phyloP scores from a whole-genome alignment of 768 basidiomycete genomes.

The Termitomyces sp. region DNA sequence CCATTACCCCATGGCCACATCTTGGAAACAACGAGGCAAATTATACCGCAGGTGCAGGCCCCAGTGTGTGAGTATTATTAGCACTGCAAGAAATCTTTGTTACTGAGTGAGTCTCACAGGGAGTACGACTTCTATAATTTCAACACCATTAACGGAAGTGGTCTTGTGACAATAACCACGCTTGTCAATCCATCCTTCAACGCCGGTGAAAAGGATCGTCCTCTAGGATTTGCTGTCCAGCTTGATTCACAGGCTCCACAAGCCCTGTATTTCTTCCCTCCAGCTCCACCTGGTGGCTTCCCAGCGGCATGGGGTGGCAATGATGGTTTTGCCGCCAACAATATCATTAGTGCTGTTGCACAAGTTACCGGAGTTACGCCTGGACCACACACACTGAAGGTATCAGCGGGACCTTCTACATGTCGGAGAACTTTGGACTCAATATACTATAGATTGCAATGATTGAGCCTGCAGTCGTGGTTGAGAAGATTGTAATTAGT shows the following conservation, averaged over 20 bases:
- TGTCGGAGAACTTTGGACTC: background rate
- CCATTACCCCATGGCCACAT: slow-evolving; percentile 53
- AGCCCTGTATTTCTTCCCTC: slow-evolving; percentile 41
- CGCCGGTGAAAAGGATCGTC: slow-evolving; percentile 40
- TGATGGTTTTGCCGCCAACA: slow-evolving; percentile 53
- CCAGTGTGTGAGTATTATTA: slow-evolving; percentile 40
- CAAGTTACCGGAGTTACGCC: slow-evolving; percentile 35
- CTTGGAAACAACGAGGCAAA: slow-evolving; percentile 42
- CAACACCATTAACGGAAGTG: slow-evolving; percentile 34
- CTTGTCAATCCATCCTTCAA: slow-evolving; percentile 51
- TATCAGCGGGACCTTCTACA: slow-evolving; percentile 11
- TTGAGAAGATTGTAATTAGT: slow-evolving; percentile 61
- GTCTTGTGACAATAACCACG: slow-evolving; percentile 43
- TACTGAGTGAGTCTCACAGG: slow-evolving; percentile 19
- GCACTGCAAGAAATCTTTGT: background rate
- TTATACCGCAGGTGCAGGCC: slow-evolving; percentile 57
- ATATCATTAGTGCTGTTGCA: slow-evolving; percentile 35
- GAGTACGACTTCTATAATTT: slow-evolving; percentile 65
- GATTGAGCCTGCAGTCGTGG: slow-evolving; percentile 56
- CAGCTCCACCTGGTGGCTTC: slow-evolving; percentile 36
- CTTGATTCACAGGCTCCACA: slow-evolving; percentile 38
- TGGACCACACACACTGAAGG: slow-evolving; percentile 57
- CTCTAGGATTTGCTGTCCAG: slow-evolving; percentile 45
- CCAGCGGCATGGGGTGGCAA: slow-evolving; percentile 42
- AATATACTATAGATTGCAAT: slow-evolving; percentile 31